phyloP scores from a whole-genome alignment of 2,329 filamentous ascomycete genomes.

The Colletotrichum cordylinicola region DNA sequence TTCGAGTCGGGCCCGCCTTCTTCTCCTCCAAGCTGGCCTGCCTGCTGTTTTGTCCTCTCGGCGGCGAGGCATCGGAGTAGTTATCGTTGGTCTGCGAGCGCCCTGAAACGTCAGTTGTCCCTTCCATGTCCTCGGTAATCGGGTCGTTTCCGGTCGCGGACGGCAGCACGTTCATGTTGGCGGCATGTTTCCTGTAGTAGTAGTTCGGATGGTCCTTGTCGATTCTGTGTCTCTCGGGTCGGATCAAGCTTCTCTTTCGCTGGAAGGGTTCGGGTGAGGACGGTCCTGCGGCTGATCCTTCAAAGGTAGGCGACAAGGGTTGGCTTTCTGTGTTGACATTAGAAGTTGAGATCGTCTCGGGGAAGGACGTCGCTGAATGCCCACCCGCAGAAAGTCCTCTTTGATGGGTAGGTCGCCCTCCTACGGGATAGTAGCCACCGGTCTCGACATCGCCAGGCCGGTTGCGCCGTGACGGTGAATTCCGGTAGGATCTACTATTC shows the following conservation, averaged over 20 bases:
- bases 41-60: slow-evolving; percentile 33
- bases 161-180: slow-evolving; percentile 88
- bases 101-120: slow-evolving; percentile 60
- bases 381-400: slow-evolving; percentile 60
- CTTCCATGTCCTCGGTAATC: slow-evolving; percentile 79
- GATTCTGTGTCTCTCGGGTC: slow-evolving; percentile 86
- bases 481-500: slow-evolving; percentile 68
- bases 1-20: slow-evolving; percentile 35
- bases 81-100: slow-evolving; percentile 47
- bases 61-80: slow-evolving; percentile 46
- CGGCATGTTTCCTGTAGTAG: slow-evolving; percentile 92
- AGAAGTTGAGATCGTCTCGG: slow-evolving; percentile 61
- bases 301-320: slow-evolving; percentile 57
- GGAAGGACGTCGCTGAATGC: slow-evolving; percentile 62
- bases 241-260: slow-evolving; percentile 87
- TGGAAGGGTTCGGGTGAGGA: slow-evolving; percentile 38
- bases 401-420: slow-evolving; percentile 50
- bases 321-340: slow-evolving; percentile 61
- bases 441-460: slow-evolving; percentile 75
- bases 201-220: slow-evolving; percentile 92
- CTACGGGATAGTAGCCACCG: slow-evolving; percentile 54
- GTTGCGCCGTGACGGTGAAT: slow-evolving; percentile 70
- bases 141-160: slow-evolving; percentile 94
- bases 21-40: slow-evolving; percentile 39
- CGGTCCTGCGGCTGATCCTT: slow-evolving; percentile 28